A percentile compares a stretch with the other conserved stretches of the same genome.
Conservation (phyloP, 257 asterid genomes). For the Petrea volubilis region DNA sequence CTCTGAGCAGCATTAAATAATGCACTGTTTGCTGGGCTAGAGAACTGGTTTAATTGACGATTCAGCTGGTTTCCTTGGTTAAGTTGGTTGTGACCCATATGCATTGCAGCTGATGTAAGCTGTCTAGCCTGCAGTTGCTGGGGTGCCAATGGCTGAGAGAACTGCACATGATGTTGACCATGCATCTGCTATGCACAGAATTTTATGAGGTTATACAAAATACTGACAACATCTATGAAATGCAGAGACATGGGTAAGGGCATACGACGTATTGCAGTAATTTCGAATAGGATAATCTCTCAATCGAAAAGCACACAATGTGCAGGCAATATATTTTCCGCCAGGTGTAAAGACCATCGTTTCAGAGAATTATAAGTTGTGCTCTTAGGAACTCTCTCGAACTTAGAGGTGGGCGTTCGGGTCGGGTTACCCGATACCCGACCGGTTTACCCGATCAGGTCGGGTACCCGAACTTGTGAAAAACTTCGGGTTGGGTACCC, state of each 20-base stretch:
- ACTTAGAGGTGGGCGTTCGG: too few species aligned
- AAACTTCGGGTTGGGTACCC: too few species aligned
- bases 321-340: conserved; percentile 4
- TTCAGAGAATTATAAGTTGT: background rate
- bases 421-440: too few species aligned
- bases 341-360: background rate
- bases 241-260: conserved; percentile 6
- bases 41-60: conserved; percentile 83
- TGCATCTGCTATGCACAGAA: conserved; percentile 55
- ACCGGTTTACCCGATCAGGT: too few species aligned
- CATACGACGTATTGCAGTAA: background rate
- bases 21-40: conserved; percentile 84
- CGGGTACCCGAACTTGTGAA: too few species aligned
- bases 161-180: conserved; percentile 89
- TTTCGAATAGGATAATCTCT: conserved; percentile 4
- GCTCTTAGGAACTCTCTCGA: conserved; percentile 3
- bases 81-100: conserved; percentile 74
- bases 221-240: conserved; percentile 16
- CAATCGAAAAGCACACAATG: background rate
- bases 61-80: conserved; percentile 91
- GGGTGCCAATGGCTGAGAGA: conserved; percentile 75
- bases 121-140: conserved; percentile 91
- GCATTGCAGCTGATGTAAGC: conserved; percentile 75
- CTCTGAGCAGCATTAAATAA: conserved; percentile 88
- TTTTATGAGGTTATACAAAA: conserved; percentile 11